Percentiles rank a stretch among this genome's conserved stretches.
phyloP scores from a whole-genome alignment of 2,329 filamentous ascomycete genomes.

The Ascochyta rabiei region DNA sequence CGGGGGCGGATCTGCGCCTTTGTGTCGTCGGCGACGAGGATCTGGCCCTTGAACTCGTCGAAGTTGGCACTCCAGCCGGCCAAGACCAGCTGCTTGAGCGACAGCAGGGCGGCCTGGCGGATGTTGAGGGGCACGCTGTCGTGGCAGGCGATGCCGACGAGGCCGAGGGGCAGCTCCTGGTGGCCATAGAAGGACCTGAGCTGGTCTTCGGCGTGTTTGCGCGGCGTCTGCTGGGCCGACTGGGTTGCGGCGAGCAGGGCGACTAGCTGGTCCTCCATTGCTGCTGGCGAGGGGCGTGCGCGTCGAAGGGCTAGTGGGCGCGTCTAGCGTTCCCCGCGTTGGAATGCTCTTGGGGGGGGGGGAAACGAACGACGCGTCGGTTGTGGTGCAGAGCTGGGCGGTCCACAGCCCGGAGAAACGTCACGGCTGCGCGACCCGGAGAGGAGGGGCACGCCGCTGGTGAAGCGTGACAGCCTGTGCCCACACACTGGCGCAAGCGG shows the following conservation, averaged over 20 bases:
- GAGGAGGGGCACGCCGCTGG: conserved; percentile 33
- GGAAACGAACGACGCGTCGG: conserved; percentile 26
- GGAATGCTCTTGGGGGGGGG: conserved; percentile 11
- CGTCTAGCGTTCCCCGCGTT: conserved; percentile 36
- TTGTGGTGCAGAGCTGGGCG: conserved; percentile 28
- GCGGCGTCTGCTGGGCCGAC: conserved; percentile 73
- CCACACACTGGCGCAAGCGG: conserved; percentile 11
- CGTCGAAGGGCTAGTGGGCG: conserved; percentile 35
- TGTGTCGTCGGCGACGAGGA: conserved; percentile 73
- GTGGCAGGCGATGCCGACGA: conserved; percentile 82
- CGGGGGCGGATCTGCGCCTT: conserved; percentile 75
- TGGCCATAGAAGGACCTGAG: conserved; percentile 73
- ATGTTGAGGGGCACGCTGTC: conserved; percentile 73
- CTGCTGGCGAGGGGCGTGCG: conserved; percentile 26
- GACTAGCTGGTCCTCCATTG: conserved; percentile 92
- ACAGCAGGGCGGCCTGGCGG: conserved; percentile 81
- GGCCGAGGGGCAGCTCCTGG: conserved; percentile 75
- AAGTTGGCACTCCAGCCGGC: conserved; percentile 81
- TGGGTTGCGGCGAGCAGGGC: conserved; percentile 88
- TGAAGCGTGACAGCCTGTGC: conserved; percentile 17
- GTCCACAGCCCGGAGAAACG: conserved; percentile 20
- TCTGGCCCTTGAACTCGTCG: conserved; percentile 70
- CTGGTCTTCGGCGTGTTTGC: conserved; percentile 85
- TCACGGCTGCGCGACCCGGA: conserved; percentile 25
- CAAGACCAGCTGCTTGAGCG: conserved; percentile 82